phyloP scores from a whole-genome alignment of 1,284 basidiomycete genomes.

The Apiotrichum montevideense region DNA sequence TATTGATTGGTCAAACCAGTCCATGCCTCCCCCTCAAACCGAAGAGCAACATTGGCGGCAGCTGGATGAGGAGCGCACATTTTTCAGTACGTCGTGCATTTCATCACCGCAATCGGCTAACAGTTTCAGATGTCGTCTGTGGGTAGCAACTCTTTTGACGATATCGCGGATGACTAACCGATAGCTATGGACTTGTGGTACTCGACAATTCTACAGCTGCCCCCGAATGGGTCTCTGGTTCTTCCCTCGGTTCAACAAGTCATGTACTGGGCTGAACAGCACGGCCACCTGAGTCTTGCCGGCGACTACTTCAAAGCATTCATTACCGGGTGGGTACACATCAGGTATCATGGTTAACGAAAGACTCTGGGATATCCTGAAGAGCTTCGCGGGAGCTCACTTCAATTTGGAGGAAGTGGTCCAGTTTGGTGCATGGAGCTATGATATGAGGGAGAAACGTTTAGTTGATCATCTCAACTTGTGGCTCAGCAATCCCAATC shows the following conservation, averaged over 20 bases:
- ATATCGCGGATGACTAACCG: not conserved
- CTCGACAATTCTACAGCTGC: slow-evolving; percentile 6
- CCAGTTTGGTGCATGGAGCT: not conserved
- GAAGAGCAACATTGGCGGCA: slow-evolving; percentile 9
- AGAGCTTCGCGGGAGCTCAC: not conserved
- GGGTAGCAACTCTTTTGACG: not conserved
- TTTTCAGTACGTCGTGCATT: slow-evolving; percentile 3
- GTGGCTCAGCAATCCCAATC: slow-evolving; percentile 3
- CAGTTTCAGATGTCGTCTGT: not conserved
- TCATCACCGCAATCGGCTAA: not conserved
- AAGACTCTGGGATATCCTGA: slow-evolving; percentile 14
- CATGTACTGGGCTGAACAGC: slow-evolving; percentile 8
- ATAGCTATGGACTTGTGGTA: slow-evolving; percentile 8
- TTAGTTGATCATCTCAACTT: slow-evolving; percentile 3
- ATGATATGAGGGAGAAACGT: slow-evolving; percentile 1
- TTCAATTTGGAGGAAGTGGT: not conserved
- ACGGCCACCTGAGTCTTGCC: slow-evolving; percentile 4
- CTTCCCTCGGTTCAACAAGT: not conserved
- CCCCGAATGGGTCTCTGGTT: not conserved
- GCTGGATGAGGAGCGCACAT: slow-evolving; percentile 7
- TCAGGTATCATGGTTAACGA: not conserved
- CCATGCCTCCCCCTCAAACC: not conserved
- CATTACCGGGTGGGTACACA: slow-evolving; percentile 3
- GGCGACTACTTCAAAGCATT: slow-evolving; percentile 9
- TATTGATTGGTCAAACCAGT: not conserved